Evolutionary conservation across 2,329 filamentous ascomycete genomes (phyloP), one percentile per base, ranked within the genome.

Genomic region (Incumbomyces lentus): DNA sequence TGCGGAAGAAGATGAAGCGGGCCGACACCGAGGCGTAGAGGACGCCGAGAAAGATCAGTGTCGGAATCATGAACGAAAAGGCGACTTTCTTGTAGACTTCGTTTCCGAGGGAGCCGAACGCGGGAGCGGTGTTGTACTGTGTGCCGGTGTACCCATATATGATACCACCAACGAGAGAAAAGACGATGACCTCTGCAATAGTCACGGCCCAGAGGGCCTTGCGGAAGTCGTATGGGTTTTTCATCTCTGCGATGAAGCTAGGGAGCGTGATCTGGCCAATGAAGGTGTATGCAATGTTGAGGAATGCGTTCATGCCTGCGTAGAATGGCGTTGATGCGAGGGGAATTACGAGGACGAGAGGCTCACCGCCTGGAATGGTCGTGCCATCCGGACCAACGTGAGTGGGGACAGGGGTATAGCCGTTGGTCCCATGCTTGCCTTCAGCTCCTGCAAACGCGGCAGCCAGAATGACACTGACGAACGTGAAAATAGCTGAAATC

Each of bases 231-330:
- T 76, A 80, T 1, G 74, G 78, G 39, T 79, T 71, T 60, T 75
- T 84, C 89, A 95, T 95, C 65, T 95, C 89, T 2, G 89, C 88
- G 54, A 95, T 95, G 69, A 95, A 95, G 56, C 84, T 90, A 1
- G 89, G 89, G 12, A 95, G 74, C 0, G 89, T 95, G 58, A 95
- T 94, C 62, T 95, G 89, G 0, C 89, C 89, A 55, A 95, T 95
- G 61, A 95, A 95, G 0, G 89, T 95, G 63, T 95, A 95, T 66
- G 82, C 86, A 61, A 95, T 95, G 66, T 95, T 95, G 63, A 95
- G 74, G 66, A 95, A 95, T 0, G 89, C 89, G 44, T 81, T 87
- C 74, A 94, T 82, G 17, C 82, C 88, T 2, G 75, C 70, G 2
- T 94, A 85, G 56, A 93, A 95, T 0, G 83, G 84, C 0, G 86